These are phyloP conservation scores for Nicotiana undulata DNA, from an alignment of 257 asterid species.

Conservation along the genomic window DNA sequence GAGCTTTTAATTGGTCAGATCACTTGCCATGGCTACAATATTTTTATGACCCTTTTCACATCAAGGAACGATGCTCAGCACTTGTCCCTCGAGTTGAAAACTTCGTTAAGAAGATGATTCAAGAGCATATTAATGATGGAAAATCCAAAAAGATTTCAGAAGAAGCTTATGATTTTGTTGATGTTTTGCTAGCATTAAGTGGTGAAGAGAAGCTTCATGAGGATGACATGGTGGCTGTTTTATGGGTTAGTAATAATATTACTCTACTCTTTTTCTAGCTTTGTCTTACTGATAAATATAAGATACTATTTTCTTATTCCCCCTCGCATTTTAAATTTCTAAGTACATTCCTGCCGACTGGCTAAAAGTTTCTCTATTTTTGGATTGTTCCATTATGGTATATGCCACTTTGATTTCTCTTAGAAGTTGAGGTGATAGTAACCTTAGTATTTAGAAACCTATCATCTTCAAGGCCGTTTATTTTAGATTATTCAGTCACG, in stretches of 20 bases:
- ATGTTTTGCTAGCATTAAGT: conserved; percentile 53
- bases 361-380: neutral
- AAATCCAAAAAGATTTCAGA: conserved; percentile 8
- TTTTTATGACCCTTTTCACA: conserved; percentile 36
- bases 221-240: conserved; percentile 72
- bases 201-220: conserved; percentile 70
- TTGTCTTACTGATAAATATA: neutral
- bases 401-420: neutral
- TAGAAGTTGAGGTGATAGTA: conserved; percentile 4
- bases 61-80: conserved; percentile 28
- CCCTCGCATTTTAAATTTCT: neutral
- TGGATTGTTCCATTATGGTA: neutral
- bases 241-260: conserved; percentile 44
- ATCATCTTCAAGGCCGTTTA: neutral
- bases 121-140: conserved; percentile 17
- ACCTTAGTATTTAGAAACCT: neutral
- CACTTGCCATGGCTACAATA: conserved; percentile 48
- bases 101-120: conserved; percentile 31
- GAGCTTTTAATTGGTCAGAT: conserved; percentile 54
- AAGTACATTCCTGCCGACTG: neutral
- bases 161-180: conserved; percentile 45
- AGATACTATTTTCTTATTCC: too few species aligned
- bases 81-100: conserved; percentile 35
- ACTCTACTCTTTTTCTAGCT: neutral
- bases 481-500: too few species aligned